phyloP scores from a whole-genome alignment of 1,284 basidiomycete species.

The Puccinia brachypodii region DNA sequence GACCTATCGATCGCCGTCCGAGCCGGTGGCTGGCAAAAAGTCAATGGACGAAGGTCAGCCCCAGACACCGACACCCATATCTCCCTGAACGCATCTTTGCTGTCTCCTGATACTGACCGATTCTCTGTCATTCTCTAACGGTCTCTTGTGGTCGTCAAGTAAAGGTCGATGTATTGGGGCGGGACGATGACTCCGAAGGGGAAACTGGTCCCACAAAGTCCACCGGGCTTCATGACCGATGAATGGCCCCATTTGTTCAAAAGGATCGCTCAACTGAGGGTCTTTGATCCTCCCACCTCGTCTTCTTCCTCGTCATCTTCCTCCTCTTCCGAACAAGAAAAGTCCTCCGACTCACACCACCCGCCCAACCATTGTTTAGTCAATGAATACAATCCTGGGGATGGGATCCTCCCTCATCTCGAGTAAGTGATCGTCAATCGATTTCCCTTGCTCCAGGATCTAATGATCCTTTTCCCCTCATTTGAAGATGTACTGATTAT shows the following conservation, averaged over 20 bases:
- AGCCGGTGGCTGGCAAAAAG: conserved; percentile 36
- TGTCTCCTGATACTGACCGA: too few species aligned
- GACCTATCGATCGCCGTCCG: conserved; percentile 7
- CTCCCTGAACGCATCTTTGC: too few species aligned
- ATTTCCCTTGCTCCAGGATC: conserved; percentile 66
- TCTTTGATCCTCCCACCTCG: conserved; percentile 69
- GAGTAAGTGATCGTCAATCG: conserved; percentile 52
- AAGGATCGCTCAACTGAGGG: conserved; percentile 65
- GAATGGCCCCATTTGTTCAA: conserved; percentile 69
- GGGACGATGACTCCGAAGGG: conserved; percentile 67
- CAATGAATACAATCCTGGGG: conserved; percentile 81
- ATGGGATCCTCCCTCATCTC: conserved; percentile 78
- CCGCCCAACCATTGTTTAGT: conserved; percentile 80
- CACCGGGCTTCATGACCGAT: conserved; percentile 67
- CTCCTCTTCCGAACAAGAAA: too few species aligned
- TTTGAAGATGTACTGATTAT: too few species aligned
- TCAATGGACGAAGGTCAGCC: conserved; percentile 23
- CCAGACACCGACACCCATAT: too few species aligned
- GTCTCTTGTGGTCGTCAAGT: too few species aligned
- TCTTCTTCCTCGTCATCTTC: conserved; percentile 50
- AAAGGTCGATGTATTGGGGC: conserved; percentile 59
- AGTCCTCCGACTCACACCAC: too few species aligned
- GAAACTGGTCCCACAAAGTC: conserved; percentile 65
- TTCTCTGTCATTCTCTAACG: too few species aligned
- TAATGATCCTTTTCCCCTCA: too few species aligned